Base-by-base conservation (phyloP, 2,329 filamentous ascomycete species). In the Fusarium verrucosum region DNA sequence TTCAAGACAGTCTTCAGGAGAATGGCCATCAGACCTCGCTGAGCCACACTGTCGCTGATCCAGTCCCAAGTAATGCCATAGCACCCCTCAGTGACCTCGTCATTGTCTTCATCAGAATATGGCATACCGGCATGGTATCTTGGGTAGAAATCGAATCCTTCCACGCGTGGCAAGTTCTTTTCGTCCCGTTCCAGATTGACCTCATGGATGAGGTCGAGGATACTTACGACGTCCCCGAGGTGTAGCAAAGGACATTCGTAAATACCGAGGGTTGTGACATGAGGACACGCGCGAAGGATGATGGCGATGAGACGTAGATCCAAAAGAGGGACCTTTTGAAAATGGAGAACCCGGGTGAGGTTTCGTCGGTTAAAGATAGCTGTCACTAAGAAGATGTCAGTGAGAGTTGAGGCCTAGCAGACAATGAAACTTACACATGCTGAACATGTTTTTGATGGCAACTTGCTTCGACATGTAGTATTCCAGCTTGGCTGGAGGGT, bases 221-320 rank as follows among this genome's bases (percentile, higher is more conserved):
- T 50, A 11, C 63, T 69, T 2, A 76, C 46, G 0, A 77, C 50
- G 20, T 79, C 77, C 10, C 75, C 77, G n/a, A 77, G 69, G 25
- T 78, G 74, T 6, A 79, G 62, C 2, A 78, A 54, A 0, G 75
- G 76, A 23, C 77, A 79, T 44, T 76, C 70, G 50, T 79, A 79
- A 3, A 79, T 65, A 3, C 77, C 76, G 14, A 79, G 2, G 69
- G 73, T 75, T 5, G 62, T 69, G 10, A 78, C 60, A 2, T 73
- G 50, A 0, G 73, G 75, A 30, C 73, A 76, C 2, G 69, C 68
- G 8, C 75, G 71, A 1, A 78, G 55, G 14, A 79, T 72, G n/a
- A 78, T 60, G 3, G 77, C 75, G 0, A 79, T 50, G 2, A 77
- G 32, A 2, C 76, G 67, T 17, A 75, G 64, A 19, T 79, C 77